Evolutionary conservation across 139 green algal species (phyloP), one percentile per base, ranked within the genome.

Genomic region (Picochlorum costavermella): DNA sequence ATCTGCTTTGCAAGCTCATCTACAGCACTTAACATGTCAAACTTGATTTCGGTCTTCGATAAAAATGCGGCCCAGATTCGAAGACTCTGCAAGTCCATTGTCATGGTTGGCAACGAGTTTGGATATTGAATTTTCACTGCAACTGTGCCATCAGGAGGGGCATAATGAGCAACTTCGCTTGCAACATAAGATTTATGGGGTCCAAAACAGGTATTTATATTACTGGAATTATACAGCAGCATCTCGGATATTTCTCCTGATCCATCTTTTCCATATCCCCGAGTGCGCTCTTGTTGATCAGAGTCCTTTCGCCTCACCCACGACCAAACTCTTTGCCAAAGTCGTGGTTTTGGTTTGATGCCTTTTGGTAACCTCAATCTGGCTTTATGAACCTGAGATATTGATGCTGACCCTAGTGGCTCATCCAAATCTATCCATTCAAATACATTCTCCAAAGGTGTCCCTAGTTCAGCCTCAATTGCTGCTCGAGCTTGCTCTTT

Each of bases 41-140:
- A 96, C 63, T 88, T 83, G 63, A 96, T 64, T 73, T 96, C 90
- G 4, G 83, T 92, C 61, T 92, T 92, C 28, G 71, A 77, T 57
- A 96, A 72, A 69, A 90, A 95, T 6, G 62, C 68, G 14, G 86
- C 86, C 4, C 69, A 73, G 9, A 69, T 57, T 3, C 90, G 71
- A 4, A 96, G 69, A 77, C 95, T 93, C 49, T 29, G n/a, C n/a
- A 95, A 74, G 65, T 95, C 90, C 29, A 70, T 13, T 2, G 76
- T 66, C 86, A 96, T 95, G n/a, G 75, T 75, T 17, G 70, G 53
- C 63, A 88, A 73, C 0, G 87, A 87, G 43, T 85, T 72, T 0
- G 90, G 87, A 69, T 95, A 95, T 74, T 96, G 89, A 11, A 95
- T 75, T 71, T 96, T 96, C 26, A 96, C 82, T 4, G 89, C 89